These are phyloP conservation scores for Umbelopsis vinacea DNA, from an alignment of 192 early-diverging fungal genomes.

Conservation along the genomic window DNA sequence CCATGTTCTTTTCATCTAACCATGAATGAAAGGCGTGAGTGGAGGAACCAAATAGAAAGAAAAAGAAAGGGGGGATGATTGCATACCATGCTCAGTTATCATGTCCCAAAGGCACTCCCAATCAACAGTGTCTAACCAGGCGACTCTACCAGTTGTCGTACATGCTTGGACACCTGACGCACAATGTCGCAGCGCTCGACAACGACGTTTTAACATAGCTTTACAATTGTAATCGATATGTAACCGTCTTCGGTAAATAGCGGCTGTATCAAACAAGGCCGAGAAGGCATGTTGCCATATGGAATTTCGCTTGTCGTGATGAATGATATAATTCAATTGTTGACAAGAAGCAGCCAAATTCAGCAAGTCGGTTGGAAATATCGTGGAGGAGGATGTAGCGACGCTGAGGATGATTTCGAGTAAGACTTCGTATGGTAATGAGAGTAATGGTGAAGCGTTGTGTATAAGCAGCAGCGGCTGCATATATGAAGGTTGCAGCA, in stretches of 20 bases:
- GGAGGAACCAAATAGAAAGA: no score
- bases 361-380: slow-evolving; percentile 32
- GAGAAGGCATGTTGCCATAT: slow-evolving; percentile 38
- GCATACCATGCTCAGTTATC: slow-evolving; percentile 46
- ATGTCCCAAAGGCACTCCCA: slow-evolving; percentile 45
- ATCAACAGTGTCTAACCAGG: slow-evolving; percentile 32
- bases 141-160: slow-evolving; percentile 2
- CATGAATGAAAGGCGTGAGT: background rate
- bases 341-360: slow-evolving; percentile 26
- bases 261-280: slow-evolving; percentile 41
- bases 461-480: slow-evolving; percentile 15
- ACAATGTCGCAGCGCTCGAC: slow-evolving; percentile 27
- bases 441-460: slow-evolving; percentile 26
- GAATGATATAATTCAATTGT: slow-evolving; percentile 26
- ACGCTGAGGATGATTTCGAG: slow-evolving; percentile 27
- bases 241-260: slow-evolving; percentile 38
- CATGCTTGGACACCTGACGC: slow-evolving; percentile 1
- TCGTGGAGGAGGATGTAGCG: slow-evolving; percentile 20
- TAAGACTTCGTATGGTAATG: slow-evolving; percentile 39
- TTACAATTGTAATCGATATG: slow-evolving; percentile 31
- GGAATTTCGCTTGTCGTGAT: slow-evolving; percentile 17
- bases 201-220: slow-evolving; percentile 30
- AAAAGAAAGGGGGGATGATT: background rate
- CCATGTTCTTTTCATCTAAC: slow-evolving; percentile 41
- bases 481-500: slow-evolving; percentile 10